Conservation (phyloP, 345 rosid genomes). For the Eutrema yunnanense region DNA sequence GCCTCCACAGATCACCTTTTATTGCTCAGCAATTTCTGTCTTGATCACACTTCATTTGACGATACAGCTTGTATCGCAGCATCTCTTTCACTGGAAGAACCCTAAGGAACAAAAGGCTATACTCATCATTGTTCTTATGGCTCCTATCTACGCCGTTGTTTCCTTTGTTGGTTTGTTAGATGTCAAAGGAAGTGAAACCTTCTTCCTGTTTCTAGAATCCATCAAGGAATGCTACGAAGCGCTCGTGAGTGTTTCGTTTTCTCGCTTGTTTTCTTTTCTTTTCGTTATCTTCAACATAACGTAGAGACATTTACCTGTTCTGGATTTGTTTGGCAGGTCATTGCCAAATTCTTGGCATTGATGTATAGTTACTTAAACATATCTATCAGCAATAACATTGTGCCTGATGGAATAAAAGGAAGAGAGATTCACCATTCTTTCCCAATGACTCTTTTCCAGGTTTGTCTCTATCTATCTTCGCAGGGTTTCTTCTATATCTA, state of each 20-base stretch:
- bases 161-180: slow-evolving; percentile 80
- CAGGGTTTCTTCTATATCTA: not conserved
- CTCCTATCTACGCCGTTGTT: slow-evolving; percentile 69
- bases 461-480: slow-evolving; percentile 5
- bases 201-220: slow-evolving; percentile 78
- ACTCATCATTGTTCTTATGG: slow-evolving; percentile 80
- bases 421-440: slow-evolving; percentile 89
- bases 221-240: slow-evolving; percentile 95
- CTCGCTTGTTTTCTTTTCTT: not conserved
- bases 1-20: slow-evolving; percentile 55
- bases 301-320: not conserved
- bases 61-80: slow-evolving; percentile 73
- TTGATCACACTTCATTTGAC: slow-evolving; percentile 71
- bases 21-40: slow-evolving; percentile 57
- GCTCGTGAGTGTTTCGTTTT: slow-evolving; percentile 42
- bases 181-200: slow-evolving; percentile 66
- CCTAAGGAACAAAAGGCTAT: slow-evolving; percentile 97
- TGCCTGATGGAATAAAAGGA: slow-evolving; percentile 90
- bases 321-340: slow-evolving; percentile 45
- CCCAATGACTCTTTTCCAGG: slow-evolving; percentile 97
- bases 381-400: slow-evolving; percentile 72
- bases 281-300: not conserved
- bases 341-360: slow-evolving; percentile 90
- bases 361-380: slow-evolving; percentile 87
- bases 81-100: slow-evolving; percentile 86